Evolutionary conservation across 106 monocot species (phyloP).

Genomic region (Triglochin maritima): DNA sequence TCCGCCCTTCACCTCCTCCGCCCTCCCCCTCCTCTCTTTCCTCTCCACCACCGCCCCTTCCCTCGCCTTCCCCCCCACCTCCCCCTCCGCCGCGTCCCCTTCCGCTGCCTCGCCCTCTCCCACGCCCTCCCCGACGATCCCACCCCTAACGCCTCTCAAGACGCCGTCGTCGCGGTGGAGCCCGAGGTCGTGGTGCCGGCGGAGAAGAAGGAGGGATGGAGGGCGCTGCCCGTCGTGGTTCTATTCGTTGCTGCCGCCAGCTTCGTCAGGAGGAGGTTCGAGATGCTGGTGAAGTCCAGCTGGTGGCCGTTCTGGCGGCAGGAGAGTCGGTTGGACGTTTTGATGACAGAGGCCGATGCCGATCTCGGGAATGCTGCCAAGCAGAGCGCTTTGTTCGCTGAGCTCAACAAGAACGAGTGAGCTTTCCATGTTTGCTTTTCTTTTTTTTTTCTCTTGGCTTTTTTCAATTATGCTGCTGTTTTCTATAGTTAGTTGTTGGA

Average conservation of each 20-base stretch:
- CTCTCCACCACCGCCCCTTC: constrained; percentile 16
- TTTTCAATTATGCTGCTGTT: not conserved
- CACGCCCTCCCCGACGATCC: constrained; percentile 8
- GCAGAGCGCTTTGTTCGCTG: constrained; percentile 62
- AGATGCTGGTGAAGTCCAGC: constrained; percentile 32
- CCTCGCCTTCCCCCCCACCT: not conserved
- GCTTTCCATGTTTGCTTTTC: not conserved
- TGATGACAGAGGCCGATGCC: constrained; percentile 84
- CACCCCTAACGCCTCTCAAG: constrained; percentile 5
- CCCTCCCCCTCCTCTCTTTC: constrained; percentile 42
- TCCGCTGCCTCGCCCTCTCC: not conserved
- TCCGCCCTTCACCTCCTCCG: constrained; percentile 33
- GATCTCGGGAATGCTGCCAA: constrained; percentile 56
- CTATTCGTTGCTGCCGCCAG: constrained; percentile 32
- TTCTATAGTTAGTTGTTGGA: not conserved
- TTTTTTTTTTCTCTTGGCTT: not conserved
- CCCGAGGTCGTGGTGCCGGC: constrained; percentile 1
- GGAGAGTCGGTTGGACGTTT: constrained; percentile 51
- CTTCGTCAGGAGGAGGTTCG: constrained; percentile 30
- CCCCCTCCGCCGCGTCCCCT: constrained; percentile 2
- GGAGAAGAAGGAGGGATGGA: not conserved
- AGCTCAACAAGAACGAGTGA: constrained; percentile 83
- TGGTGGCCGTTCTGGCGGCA: constrained; percentile 77
- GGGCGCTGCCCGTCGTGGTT: not conserved
- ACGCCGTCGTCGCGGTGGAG: not conserved